Base-by-base conservation (phyloP, 1,284 basidiomycete species). In the Pseudozyma thailandica region DNA sequence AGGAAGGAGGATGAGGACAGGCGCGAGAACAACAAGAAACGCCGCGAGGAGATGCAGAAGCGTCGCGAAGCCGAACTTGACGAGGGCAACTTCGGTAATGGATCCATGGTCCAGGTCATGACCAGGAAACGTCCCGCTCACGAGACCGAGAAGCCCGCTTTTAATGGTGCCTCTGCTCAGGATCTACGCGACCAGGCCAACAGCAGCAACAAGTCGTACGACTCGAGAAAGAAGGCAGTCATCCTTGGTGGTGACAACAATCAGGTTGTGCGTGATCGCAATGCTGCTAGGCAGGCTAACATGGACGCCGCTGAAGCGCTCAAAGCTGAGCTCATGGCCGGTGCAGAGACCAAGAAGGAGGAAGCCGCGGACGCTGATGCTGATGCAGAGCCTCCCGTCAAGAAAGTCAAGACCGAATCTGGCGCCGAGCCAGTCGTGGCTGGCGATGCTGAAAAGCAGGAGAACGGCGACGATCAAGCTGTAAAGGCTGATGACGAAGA, bases 241-340 rank as follows among this genome's bases (percentile, higher is more conserved):
- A 57, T 81, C 23, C 61, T 78, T 4, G 75, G 75, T 25, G 78
- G 78, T 13, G 64, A 75, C 47, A 78, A 74, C 48, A 72, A 70
- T 43, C 62, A 80, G 33, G 71, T 80, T 9, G 74, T 82, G 18
- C 49, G 60, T 20, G 68, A 79, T 38, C 75, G 74, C 21, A 72
- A 74, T 18, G 72, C 78, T 27, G 77, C 77, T 8, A 61, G 94
- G 58, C 90, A 96, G 88, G 95, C 94, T 15, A 98, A 98, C 82
- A 89, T 97, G 87, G 92, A 89, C 84, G 95, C 95, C 42, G 94
- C 94, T 57, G 92, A 97, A 81, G 89, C 90, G 82, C 86, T 98
- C 74, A 94, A 93, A 84, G 94, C 93, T 50, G 92, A 98, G 84
- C 85, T 98, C 71, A 88, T 89, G 62, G 90, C 90, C 35, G 55